A percentile compares a stretch with the other conserved stretches of the same genome.
Evolutionary conservation across 2,329 filamentous ascomycete genomes (phyloP).

Genomic region (Aspergillus brunneoviolaceus): DNA sequence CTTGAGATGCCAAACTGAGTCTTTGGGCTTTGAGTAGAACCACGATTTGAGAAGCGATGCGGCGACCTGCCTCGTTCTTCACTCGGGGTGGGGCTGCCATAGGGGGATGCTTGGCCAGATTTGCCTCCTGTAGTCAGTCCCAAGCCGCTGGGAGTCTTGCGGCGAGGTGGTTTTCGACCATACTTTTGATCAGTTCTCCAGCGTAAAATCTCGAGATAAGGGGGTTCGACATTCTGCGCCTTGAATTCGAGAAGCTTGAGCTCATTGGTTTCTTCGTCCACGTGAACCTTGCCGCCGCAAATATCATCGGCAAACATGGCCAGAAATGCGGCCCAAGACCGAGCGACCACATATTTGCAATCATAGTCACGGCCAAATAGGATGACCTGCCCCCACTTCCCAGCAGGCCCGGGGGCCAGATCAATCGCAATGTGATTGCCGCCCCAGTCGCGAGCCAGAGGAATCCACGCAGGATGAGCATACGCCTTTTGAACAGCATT

Average conservation of each 20-base stretch:
- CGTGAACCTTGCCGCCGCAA: conserved; percentile 81
- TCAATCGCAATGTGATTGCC: conserved; percentile 97
- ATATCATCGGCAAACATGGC: conserved; percentile 88
- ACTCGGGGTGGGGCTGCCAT: conserved; percentile 46
- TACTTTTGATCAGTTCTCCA: conserved; percentile 97
- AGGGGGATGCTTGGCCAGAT: conserved; percentile 55
- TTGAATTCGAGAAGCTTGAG: conserved; percentile 93
- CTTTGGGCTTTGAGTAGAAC: conserved; percentile 46
- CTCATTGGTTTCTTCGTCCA: conserved; percentile 89
- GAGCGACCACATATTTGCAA: conserved; percentile 93
- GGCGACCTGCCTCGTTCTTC: conserved; percentile 52
- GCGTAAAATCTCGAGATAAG: conserved; percentile 90
- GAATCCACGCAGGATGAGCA: conserved; percentile 92
- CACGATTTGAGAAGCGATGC: conserved; percentile 47
- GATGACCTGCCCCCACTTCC: conserved; percentile 95
- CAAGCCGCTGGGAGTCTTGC: conserved; percentile 49
- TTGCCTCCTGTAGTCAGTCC: conserved; percentile 53
- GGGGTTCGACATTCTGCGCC: conserved; percentile 80
- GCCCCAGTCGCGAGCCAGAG: conserved; percentile 94
- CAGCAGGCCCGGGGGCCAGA: conserved; percentile 82
- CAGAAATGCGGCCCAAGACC: conserved; percentile 86
- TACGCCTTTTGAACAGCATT: conserved; percentile 89
- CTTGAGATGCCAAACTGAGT: conserved; percentile 45
- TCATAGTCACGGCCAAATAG: conserved; percentile 97
- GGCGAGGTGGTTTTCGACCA: conserved; percentile 60